These are phyloP conservation scores for Crithidia brevicula DNA, from an alignment of 208 protist genomes.

Conservation along the genomic window DNA sequence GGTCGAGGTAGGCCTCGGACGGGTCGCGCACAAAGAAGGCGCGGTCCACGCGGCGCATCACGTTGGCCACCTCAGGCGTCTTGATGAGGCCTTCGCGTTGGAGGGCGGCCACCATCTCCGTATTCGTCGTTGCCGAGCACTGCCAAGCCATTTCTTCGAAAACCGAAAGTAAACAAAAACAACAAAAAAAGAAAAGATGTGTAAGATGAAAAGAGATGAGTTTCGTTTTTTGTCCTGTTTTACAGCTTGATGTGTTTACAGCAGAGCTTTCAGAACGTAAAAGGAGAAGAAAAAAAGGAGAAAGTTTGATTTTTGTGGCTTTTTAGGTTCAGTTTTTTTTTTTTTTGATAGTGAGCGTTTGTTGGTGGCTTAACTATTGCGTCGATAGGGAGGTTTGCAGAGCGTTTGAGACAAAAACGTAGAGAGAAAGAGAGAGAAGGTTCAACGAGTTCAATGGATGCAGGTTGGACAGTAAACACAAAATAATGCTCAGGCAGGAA, in stretches of 20 bases:
- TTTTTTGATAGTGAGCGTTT: too few relatives aligned
- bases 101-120: constrained; percentile 61
- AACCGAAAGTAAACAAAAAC: constrained; percentile 11
- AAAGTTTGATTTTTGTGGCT: too few relatives aligned
- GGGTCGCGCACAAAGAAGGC: constrained; percentile 60
- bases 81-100: constrained; percentile 53
- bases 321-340: too few relatives aligned
- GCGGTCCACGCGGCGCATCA: constrained; percentile 80
- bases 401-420: too few relatives aligned
- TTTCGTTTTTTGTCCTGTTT: background rate
- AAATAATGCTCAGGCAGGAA: too few relatives aligned
- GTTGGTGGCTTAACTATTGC: too few relatives aligned
- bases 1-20: constrained; percentile 68
- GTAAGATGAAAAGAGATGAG: background rate
- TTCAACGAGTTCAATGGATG: too few relatives aligned
- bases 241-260: too few relatives aligned
- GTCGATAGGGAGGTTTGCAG: too few relatives aligned
- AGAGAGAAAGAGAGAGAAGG: too few relatives aligned
- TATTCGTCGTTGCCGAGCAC: constrained; percentile 77
- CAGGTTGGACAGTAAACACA: too few relatives aligned
- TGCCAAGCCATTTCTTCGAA: constrained; percentile 74
- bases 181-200: background rate
- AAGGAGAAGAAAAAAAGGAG: constrained; percentile 6
- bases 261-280: too few relatives aligned
- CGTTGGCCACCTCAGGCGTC: constrained; percentile 49